Percentiles rank a stretch among this genome's conserved stretches.
Conservation (phyloP, 73 alveolate genomes). For the Paramecium caudatum region DNA sequence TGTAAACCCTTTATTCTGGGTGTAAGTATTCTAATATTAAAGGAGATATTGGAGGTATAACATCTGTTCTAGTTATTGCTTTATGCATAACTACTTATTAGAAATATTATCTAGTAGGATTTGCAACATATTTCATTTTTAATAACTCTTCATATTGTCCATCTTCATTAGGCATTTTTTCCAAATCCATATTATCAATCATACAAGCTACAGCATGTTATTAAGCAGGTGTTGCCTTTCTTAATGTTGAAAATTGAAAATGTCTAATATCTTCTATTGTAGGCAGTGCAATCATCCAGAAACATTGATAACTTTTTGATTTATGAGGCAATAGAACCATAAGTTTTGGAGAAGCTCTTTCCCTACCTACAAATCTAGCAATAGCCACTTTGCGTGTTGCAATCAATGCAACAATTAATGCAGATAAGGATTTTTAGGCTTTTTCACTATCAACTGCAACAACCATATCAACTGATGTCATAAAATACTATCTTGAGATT, state of each 20-base stretch:
- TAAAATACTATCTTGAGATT: slow-evolving; percentile 91
- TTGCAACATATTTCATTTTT: slow-evolving; percentile 87
- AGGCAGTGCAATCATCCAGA: slow-evolving; percentile 91
- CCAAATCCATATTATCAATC: slow-evolving; percentile 91
- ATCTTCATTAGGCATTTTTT: slow-evolving; percentile 77
- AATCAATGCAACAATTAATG: slow-evolving; percentile 90
- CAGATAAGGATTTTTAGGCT: slow-evolving; percentile 88
- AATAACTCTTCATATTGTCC: slow-evolving; percentile 87
- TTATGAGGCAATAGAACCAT: slow-evolving; percentile 93
- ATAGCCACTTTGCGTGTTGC: slow-evolving; percentile 88
- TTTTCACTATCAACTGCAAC: slow-evolving; percentile 88
- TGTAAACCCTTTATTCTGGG: slow-evolving; percentile 90
- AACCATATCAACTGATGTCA: slow-evolving; percentile 94
- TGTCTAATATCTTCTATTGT: slow-evolving; percentile 97
- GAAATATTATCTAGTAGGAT: slow-evolving; percentile 95
- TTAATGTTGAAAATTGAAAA: slow-evolving; percentile 91
- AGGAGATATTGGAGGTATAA: slow-evolving; percentile 89
- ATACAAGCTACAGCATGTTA: slow-evolving; percentile 87
- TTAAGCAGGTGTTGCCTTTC: slow-evolving; percentile 84
- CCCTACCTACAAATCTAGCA: slow-evolving; percentile 90
- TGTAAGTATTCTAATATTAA: slow-evolving; percentile 85
- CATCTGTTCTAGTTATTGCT: slow-evolving; percentile 85
- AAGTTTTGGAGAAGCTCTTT: slow-evolving; percentile 89
- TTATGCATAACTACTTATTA: slow-evolving; percentile 89
- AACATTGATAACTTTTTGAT: slow-evolving; percentile 85